Conservation (phyloP, 495 filamentous ascomycete species). For the Tuber indicum region DNA sequence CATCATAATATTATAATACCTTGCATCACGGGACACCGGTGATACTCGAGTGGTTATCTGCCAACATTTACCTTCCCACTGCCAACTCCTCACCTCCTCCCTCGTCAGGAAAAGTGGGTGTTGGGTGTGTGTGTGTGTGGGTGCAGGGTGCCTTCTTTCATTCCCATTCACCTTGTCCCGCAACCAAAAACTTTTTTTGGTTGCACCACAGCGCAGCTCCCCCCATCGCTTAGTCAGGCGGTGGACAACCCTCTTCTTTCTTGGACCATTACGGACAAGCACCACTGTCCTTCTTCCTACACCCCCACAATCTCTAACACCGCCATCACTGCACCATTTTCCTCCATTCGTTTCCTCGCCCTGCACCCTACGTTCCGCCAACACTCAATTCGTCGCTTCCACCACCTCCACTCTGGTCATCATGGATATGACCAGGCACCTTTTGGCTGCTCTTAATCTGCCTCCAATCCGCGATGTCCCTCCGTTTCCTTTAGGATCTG, state of each 20-base stretch:
- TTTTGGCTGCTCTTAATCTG: conserved; percentile 40
- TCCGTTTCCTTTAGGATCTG: conserved; percentile 36
- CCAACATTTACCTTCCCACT: neutral
- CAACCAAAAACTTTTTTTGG: neutral
- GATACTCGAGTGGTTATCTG: neutral
- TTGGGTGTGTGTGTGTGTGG: neutral
- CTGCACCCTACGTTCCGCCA: neutral
- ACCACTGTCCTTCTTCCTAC: conserved; percentile 32
- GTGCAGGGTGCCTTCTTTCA: neutral
- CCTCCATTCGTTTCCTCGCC: conserved; percentile 1
- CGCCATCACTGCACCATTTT: conserved; percentile 30
- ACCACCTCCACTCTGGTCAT: conserved; percentile 1
- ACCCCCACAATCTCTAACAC: conserved; percentile 20
- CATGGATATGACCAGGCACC: conserved; percentile 41
- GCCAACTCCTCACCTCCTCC: neutral
- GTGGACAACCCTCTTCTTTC: conserved; percentile 1
- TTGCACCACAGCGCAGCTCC: neutral
- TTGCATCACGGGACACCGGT: neutral
- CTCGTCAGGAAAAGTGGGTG: neutral
- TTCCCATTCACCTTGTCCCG: neutral
- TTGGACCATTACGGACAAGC: conserved; percentile 20
- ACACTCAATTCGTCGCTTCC: conserved; percentile 4
- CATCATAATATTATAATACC: neutral
- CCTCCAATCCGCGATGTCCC: conserved; percentile 39
- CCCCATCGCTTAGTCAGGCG: conserved; percentile 3